Evolutionary conservation across 805 yeast species (phyloP), one percentile per base, ranked within the genome.

Genomic region (Nakazawaea ambrosiae): DNA sequence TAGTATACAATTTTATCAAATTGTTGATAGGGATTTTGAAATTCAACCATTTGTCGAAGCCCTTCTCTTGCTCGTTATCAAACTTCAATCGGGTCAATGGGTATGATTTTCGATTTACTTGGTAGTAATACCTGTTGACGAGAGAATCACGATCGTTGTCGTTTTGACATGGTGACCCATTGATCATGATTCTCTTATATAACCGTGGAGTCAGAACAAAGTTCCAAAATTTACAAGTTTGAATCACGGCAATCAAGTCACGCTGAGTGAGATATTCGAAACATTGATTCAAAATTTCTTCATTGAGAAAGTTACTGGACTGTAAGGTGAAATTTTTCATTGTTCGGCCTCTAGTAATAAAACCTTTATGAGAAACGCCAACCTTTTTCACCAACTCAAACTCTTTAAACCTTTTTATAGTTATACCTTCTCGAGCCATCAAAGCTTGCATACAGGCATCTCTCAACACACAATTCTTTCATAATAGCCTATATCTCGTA

Each of bases 21-120:
- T 35, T 35, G 17, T 12, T 23, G 15, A 28, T 15, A 3, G 38
- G 38, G 4, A 35, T 24, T 25, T 24, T 35, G 17, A 29, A 35
- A 35, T 35, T 35, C 29, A 23, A 6, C 38, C 38, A 35, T 6
- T 15, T 28, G 28, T 35, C 38, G 17, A 35, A 35, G 7, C 16
- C 17, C 7, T 15, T 11, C 17, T 34, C 37, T 5, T 33, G 9
- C 11, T 19, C 14, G 23, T 34, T 20, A 17, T 34, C 37, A 24
- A 35, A 35, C 23, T 35, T 18, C 11, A 35, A 23, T 29, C 28
- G 27, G 9, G 30, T 35, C 33, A 22, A 28, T n/a, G 14, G 11
- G 4, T 11, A 18, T 6, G n/a, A n/a, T n/a, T n/a, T n/a, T n/a
- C n/a, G n/a, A n/a, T n/a, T n/a, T n/a, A n/a, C n/a, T n/a, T n/a